phyloP scores from a whole-genome alignment of 2,329 filamentous ascomycete genomes.

The Monilinia vaccinii-corymbosi region DNA sequence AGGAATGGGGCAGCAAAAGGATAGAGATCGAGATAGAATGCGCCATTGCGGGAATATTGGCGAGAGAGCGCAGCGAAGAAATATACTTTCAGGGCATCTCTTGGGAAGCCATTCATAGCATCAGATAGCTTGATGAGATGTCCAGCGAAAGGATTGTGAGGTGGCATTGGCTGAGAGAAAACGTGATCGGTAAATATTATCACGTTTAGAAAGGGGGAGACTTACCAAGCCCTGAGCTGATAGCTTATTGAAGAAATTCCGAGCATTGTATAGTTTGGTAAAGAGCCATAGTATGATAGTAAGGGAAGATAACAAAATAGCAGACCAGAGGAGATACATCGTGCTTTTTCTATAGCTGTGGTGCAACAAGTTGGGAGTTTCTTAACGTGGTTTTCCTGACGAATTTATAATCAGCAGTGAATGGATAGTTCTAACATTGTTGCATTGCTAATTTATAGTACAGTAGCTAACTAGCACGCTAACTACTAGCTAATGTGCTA shows the following conservation, averaged over 20 bases:
- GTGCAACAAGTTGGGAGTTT: neutral
- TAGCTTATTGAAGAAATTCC: neutral
- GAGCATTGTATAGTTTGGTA: neutral
- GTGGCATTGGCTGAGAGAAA: constrained; percentile 15
- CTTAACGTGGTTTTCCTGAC: neutral
- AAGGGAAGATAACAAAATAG: neutral
- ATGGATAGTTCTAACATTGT: neutral
- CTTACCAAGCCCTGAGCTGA: neutral
- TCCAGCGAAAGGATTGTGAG: constrained; percentile 12
- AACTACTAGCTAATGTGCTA: too few species aligned
- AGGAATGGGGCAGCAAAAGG: constrained; percentile 17
- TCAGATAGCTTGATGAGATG: constrained; percentile 14
- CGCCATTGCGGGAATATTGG: constrained; percentile 12
- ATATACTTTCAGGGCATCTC: constrained; percentile 14
- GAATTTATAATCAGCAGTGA: neutral
- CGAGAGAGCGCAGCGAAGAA: constrained; percentile 12
- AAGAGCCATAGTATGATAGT: neutral
- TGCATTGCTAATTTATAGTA: too few species aligned
- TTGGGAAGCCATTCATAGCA: constrained; percentile 8
- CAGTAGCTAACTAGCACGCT: too few species aligned
- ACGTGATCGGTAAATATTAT: neutral
- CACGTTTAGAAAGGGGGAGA: neutral
- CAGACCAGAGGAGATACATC: neutral
- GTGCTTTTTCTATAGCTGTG: neutral
- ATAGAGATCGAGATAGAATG: constrained; percentile 21